Percentiles rank a stretch among this genome's conserved stretches.
These are phyloP conservation scores for Teunomyces pallodes DNA, from an alignment of 805 yeast genomes.

Conservation along the genomic window DNA sequence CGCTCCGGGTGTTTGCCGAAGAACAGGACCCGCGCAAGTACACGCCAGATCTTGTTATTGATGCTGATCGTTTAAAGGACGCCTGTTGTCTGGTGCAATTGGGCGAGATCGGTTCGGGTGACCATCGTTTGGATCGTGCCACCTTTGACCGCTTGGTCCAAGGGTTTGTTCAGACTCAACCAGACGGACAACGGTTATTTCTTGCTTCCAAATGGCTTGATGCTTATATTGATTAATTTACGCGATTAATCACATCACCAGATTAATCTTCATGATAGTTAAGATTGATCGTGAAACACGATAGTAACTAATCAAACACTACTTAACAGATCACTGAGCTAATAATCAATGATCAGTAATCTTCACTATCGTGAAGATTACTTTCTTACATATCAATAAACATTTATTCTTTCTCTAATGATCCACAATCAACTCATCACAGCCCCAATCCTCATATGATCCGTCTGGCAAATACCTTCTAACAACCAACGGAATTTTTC, in stretches of 20 bases:
- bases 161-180: conserved; percentile 54
- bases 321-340: too few relatives aligned
- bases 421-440: conserved; percentile 94
- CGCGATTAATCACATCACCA: not conserved
- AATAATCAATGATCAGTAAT: too few relatives aligned
- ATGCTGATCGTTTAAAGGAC: conserved; percentile 47
- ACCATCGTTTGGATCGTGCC: conserved; percentile 34
- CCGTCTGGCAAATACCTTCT: conserved; percentile 98
- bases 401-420: conserved; percentile 30
- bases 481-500: conserved; percentile 91
- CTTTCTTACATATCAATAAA: not conserved
- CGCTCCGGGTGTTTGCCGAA: conserved; percentile 54
- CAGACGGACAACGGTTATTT: conserved; percentile 59
- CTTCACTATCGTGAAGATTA: too few relatives aligned
- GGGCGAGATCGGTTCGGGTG: conserved; percentile 48
- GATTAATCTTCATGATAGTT: too few relatives aligned
- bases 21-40: conserved; percentile 18
- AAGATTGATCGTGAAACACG: too few relatives aligned
- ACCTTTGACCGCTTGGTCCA: conserved; percentile 52
- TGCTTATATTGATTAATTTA: conserved; percentile 40
- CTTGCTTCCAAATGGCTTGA: conserved; percentile 62
- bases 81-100: conserved; percentile 46
- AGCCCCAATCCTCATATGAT: conserved; percentile 97
- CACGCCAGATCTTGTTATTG: conserved; percentile 40
- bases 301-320: too few relatives aligned